Evolutionary conservation across 108 stramenopile species (phyloP).

Genomic region (Cyclotella choctawhatcheeana): DNA sequence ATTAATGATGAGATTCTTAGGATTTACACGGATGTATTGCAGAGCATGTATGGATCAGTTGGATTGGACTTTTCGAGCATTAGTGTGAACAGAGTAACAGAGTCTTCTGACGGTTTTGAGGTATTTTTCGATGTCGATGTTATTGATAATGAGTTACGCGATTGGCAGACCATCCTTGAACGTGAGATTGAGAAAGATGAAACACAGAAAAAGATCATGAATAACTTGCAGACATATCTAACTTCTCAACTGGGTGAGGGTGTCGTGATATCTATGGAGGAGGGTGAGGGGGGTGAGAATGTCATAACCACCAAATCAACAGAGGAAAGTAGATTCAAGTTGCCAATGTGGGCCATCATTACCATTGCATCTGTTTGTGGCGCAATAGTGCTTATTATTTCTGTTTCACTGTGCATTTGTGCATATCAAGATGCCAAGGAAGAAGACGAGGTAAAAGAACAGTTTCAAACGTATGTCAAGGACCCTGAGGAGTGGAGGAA

Average conservation of each 20-base stretch:
- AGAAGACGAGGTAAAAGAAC: not conserved
- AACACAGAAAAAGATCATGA: not conserved
- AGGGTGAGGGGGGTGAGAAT: not conserved
- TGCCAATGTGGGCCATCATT: conserved; percentile 16
- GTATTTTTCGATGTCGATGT: conserved; percentile 4
- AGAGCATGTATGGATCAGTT: not conserved
- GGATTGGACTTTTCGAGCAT: conserved; percentile 2
- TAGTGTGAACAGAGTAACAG: not conserved
- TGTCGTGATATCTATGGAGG: not conserved
- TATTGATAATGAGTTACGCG: not conserved
- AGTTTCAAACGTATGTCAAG: not conserved
- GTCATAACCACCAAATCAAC: not conserved
- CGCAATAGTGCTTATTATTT: not conserved
- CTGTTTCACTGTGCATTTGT: conserved; percentile 2
- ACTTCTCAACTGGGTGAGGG: not conserved
- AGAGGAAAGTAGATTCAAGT: not conserved
- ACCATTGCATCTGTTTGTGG: not conserved
- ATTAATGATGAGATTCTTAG: not conserved
- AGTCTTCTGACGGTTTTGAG: not conserved
- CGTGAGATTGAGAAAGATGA: not conserved
- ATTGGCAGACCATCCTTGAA: not conserved
- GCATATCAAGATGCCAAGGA: not conserved
- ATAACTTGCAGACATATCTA: not conserved
- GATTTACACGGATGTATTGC: conserved; percentile 1
- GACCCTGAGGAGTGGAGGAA: not conserved